phyloP scores from a whole-genome alignment of 2,329 filamentous ascomycete species.

The Paraphoma sp. region DNA sequence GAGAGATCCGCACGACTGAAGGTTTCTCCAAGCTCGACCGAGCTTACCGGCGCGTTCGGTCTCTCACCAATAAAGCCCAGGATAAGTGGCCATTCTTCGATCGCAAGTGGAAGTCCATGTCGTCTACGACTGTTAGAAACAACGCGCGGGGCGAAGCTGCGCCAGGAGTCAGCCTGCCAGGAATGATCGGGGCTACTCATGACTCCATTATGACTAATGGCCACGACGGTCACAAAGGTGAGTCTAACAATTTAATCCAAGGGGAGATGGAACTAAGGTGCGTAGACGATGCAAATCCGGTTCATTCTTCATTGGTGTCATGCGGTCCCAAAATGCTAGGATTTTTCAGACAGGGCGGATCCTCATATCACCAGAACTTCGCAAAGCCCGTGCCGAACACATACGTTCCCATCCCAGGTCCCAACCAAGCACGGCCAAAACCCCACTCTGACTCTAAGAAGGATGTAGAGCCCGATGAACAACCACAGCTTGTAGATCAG shows the following conservation, averaged over 20 bases:
- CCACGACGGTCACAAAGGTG: slow-evolving; percentile 5
- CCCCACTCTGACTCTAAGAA: neutral
- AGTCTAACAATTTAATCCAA: neutral
- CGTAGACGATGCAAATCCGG: neutral
- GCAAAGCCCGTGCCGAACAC: slow-evolving; percentile 5
- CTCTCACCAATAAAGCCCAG: slow-evolving; percentile 36
- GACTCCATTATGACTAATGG: slow-evolving; percentile 6
- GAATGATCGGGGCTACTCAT: slow-evolving; percentile 1
- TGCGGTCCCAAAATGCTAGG: slow-evolving; percentile 3
- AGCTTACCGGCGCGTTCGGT: slow-evolving; percentile 37
- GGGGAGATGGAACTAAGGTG: neutral
- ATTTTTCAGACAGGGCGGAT: neutral
- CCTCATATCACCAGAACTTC: neutral
- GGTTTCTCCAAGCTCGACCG: slow-evolving; percentile 30
- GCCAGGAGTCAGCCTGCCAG: slow-evolving; percentile 5
- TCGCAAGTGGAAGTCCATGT: slow-evolving; percentile 29
- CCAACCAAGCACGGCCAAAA: neutral
- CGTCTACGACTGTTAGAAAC: slow-evolving; percentile 23
- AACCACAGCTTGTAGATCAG: neutral
- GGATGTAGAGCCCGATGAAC: neutral
- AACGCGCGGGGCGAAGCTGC: slow-evolving; percentile 21
- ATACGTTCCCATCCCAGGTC: neutral
- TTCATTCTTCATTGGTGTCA: slow-evolving; percentile 4
- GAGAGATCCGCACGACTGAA: slow-evolving; percentile 24
- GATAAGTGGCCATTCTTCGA: slow-evolving; percentile 44